These are phyloP conservation scores for Zygosaccharomyces kombuchaensis DNA, from an alignment of 805 yeast species.

Conservation along the genomic window DNA sequence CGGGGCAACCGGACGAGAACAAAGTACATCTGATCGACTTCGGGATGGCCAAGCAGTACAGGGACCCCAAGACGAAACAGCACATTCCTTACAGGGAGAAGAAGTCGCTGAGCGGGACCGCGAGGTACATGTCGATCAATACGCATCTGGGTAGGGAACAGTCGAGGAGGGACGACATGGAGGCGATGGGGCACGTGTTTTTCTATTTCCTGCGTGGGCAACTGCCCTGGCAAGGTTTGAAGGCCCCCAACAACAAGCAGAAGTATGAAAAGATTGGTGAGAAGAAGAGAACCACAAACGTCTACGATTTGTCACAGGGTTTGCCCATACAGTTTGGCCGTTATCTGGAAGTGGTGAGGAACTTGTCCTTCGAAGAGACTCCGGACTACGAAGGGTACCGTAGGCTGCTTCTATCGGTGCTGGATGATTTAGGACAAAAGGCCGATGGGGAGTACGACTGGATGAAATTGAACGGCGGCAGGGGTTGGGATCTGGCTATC, in stretches of 20 bases:
- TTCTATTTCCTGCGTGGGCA: conserved; percentile 92
- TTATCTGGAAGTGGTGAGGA: conserved; percentile 83
- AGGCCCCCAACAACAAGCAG: conserved; percentile 96
- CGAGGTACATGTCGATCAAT: conserved; percentile 97
- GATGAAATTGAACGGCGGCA: conserved; percentile 94
- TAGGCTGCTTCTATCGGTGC: conserved; percentile 68
- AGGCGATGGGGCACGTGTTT: conserved; percentile 93
- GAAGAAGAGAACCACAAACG: conserved; percentile 85
- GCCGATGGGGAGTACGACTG: conserved; percentile 94
- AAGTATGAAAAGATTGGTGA: conserved; percentile 97
- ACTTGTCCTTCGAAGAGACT: conserved; percentile 84
- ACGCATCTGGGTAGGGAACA: conserved; percentile 98
- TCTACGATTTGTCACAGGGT: conserved; percentile 80
- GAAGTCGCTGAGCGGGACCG: conserved; percentile 94
- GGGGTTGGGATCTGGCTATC: conserved; percentile 89
- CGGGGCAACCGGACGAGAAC: conserved; percentile 78
- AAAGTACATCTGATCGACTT: conserved; percentile 88
- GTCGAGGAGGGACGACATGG: conserved; percentile 92
- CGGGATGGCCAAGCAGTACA: conserved; percentile 97
- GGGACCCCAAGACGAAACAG: conserved; percentile 92
- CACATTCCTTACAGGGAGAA: conserved; percentile 97
- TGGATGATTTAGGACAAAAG: conserved; percentile 62
- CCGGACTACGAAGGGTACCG: conserved; percentile 91
- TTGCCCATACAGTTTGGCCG: conserved; percentile 91
- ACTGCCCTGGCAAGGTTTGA: conserved; percentile 97